Base-by-base conservation (phyloP, 2,329 filamentous ascomycete genomes). In the Aspergillus ochraceus region DNA sequence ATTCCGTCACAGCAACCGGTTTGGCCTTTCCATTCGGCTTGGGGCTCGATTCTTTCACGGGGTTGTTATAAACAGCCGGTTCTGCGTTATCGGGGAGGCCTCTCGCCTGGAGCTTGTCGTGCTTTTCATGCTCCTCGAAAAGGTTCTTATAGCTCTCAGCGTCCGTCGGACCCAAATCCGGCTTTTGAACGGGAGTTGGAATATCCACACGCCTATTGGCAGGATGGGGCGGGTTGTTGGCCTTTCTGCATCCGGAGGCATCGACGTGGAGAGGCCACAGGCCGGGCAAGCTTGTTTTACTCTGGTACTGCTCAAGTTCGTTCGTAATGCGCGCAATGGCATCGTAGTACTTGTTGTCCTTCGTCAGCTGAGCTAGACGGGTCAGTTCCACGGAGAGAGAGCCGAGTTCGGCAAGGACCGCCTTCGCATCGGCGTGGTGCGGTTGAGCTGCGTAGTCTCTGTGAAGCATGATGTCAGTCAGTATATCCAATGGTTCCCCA, bases 341-440 rank as follows among this genome's bases (percentile, higher is more conserved):
- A 77, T 97, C 93, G 71, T 96, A 97, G 77, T 96, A 97, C 72
- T 88, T 92, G 66, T 88, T 77, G 60, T 94, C 82, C 59, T 87
- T 86, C 0, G 93, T 97, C 63, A 97, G 80, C 75, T 97, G 93
- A 9, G 92, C 90, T 49, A 97, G 82, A 17, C 92, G 86, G 1
- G 92, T 97, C 74, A 97, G 97, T 73, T 97, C 93, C 81, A 97
- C 83, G 9, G 88, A 88, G 63, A 97, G 79, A 11, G 90, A 91
- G 2, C 90, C 93, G 32, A 95, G 74, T 74, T 95, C 91, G 63
- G 83, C 86, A 67, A 89, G 77, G 67, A 89, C 74, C 56, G 84
- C 84, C 52, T 78, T 75, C 5, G 71, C 76, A 60, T 80, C 78
- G 1, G 90, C 90, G 24, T 84, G 82, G 66, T 87, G 88, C 6